These are phyloP conservation scores for Zhuliangozyma blackwelliae DNA, from an alignment of 1,139 yeast species.

Conservation along the genomic window DNA sequence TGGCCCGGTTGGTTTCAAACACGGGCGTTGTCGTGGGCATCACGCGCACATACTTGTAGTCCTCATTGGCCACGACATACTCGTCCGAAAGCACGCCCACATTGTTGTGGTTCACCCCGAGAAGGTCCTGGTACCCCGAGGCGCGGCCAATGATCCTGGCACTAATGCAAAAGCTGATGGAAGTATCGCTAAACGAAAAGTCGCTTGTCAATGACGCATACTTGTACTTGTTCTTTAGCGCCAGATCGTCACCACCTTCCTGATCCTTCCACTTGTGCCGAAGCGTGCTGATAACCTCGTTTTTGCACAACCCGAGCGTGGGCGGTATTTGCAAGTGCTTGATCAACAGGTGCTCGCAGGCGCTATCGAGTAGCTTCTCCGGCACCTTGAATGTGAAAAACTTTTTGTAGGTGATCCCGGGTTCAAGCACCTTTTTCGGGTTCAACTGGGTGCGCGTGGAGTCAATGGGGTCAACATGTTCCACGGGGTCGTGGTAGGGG, in stretches of 20 bases:
- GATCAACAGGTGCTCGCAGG: constrained; percentile 33
- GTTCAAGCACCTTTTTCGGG: constrained; percentile 24
- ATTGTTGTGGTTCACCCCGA: constrained; percentile 9
- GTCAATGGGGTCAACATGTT: constrained; percentile 29
- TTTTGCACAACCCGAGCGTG: constrained; percentile 28
- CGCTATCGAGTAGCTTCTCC: constrained; percentile 31
- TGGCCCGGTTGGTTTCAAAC: constrained; percentile 25
- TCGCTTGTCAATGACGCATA: constrained; percentile 28
- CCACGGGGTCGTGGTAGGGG: constrained; percentile 18
- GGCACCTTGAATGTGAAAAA: constrained; percentile 39
- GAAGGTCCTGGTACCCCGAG: constrained; percentile 21
- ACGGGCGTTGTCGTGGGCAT: constrained; percentile 21
- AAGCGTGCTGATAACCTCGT: constrained; percentile 24
- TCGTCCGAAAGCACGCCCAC: constrained; percentile 24
- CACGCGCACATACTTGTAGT: constrained; percentile 24
- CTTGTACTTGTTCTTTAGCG: constrained; percentile 5
- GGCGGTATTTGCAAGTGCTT: constrained; percentile 37
- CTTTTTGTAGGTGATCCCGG: constrained; percentile 34
- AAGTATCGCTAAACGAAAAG: constrained; percentile 27
- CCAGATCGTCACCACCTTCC: not conserved
- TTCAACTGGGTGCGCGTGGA: constrained; percentile 25
- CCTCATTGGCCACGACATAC: constrained; percentile 35
- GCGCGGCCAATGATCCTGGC: constrained; percentile 36
- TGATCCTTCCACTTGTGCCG: constrained; percentile 25
- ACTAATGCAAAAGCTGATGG: constrained; percentile 33